These are phyloP conservation scores for Trametopsis cervina DNA, from an alignment of 768 basidiomycete genomes.

Conservation along the genomic window DNA sequence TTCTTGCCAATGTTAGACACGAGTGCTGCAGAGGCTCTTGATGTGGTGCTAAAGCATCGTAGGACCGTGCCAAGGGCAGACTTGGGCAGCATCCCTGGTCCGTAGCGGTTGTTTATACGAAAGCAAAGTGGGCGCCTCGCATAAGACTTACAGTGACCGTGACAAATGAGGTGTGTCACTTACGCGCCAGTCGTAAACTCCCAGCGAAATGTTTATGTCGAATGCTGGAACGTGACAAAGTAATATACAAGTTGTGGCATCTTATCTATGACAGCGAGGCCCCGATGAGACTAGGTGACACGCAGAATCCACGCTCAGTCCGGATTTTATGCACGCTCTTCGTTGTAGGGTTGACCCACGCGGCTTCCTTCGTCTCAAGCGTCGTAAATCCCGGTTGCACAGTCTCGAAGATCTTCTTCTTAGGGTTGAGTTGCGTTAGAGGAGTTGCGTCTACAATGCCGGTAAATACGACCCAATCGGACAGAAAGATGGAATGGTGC, in stretches of 20 bases:
- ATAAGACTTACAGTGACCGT: too few species aligned
- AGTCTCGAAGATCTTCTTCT: conserved; percentile 98
- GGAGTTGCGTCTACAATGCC: conserved; percentile 48
- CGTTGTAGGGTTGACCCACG: conserved; percentile 84
- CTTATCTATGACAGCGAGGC: conserved; percentile 86
- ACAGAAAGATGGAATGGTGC: conserved; percentile 20
- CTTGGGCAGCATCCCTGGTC: conserved; percentile 2
- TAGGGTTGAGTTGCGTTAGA: conserved; percentile 86
- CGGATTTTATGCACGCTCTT: conserved; percentile 78
- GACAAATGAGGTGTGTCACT: too few species aligned
- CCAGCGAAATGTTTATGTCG: too few species aligned
- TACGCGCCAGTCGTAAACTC: too few species aligned
- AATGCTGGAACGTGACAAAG: too few species aligned
- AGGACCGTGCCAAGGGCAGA: conserved; percentile 2
- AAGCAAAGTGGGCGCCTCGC: too few species aligned
- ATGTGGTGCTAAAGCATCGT: conserved; percentile 6
- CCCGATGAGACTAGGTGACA: conserved; percentile 75
- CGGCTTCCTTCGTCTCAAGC: conserved; percentile 79
- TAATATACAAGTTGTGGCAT: too few species aligned
- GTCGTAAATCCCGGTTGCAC: conserved; percentile 96
- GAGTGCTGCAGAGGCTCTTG: conserved; percentile 15
- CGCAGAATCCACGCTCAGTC: conserved; percentile 77
- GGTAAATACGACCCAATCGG: background rate
- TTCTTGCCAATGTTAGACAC: conserved; percentile 42
- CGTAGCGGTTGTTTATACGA: background rate